Evolutionary conservation across 305 asterid species (phyloP).

Genomic region (Stenogyne calaminthoides): DNA sequence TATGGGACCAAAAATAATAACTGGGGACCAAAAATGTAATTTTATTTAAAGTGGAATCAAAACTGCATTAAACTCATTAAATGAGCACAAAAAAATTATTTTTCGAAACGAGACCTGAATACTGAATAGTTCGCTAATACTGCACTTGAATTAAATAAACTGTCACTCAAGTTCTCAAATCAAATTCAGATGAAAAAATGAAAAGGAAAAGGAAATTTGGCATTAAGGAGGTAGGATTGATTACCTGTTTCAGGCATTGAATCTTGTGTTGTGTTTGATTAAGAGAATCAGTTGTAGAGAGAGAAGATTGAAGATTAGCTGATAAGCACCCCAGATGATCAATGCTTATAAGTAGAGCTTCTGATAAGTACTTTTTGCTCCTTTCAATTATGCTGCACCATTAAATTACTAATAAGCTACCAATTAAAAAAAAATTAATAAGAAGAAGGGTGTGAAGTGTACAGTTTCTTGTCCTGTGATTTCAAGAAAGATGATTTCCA

Average conservation of each 20-base stretch:
- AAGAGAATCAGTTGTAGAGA: constrained; percentile 39
- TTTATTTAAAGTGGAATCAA: too few species aligned
- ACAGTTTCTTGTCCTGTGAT: constrained; percentile 47
- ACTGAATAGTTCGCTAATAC: too few species aligned
- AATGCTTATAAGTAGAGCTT: constrained; percentile 58
- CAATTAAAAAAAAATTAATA: too few species aligned
- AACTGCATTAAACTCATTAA: too few species aligned
- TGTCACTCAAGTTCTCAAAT: too few species aligned
- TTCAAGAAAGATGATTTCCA: constrained; percentile 52
- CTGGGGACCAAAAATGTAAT: too few species aligned
- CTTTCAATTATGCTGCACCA: constrained; percentile 53
- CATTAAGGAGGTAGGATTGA: background rate
- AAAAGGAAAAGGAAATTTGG: background rate
- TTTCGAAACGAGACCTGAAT: too few species aligned
- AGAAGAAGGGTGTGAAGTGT: background rate
- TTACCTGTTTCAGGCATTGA: constrained; percentile 50
- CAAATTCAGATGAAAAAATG: too few species aligned
- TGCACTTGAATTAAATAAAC: too few species aligned
- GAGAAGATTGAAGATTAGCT: constrained; percentile 48
- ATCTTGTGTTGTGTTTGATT: constrained; percentile 45
- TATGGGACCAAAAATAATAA: too few species aligned
- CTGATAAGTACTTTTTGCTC: constrained; percentile 56
- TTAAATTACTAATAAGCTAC: background rate
- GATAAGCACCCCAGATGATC: constrained; percentile 78
- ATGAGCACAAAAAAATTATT: too few species aligned